These are phyloP conservation scores for Mrakia gelida DNA, from an alignment of 768 basidiomycete genomes.

Conservation along the genomic window DNA sequence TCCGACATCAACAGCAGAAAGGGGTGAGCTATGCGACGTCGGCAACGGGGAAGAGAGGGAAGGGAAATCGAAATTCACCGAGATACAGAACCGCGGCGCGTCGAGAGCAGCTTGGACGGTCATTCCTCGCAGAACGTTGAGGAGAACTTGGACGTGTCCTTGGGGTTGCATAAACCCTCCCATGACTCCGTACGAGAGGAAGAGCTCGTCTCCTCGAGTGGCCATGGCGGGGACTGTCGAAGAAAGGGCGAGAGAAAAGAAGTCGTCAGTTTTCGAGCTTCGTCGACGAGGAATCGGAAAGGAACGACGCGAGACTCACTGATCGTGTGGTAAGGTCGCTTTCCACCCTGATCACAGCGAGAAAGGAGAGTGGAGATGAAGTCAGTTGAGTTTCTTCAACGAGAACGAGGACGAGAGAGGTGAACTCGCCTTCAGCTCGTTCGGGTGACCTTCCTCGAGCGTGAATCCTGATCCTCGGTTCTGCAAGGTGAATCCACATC, in stretches of 20 bases:
- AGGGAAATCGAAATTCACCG: conserved; percentile 38
- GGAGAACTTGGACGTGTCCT: conserved; percentile 89
- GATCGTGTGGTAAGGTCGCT: conserved; percentile 88
- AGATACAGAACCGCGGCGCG: conserved; percentile 94
- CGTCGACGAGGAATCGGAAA: no score
- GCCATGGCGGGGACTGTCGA: conserved; percentile 70
- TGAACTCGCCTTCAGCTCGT: conserved; percentile 61
- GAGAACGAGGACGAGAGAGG: background rate
- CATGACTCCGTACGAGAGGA: conserved; percentile 60
- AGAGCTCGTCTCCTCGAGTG: conserved; percentile 70
- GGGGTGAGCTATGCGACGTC: no score
- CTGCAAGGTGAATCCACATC: conserved; percentile 93
- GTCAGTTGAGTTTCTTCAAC: background rate
- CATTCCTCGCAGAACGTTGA: conserved; percentile 84
- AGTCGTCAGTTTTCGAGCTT: no score
- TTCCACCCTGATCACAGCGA: conserved; percentile 48
- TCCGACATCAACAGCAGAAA: no score
- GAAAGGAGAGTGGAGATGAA: no score
- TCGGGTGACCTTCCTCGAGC: conserved; percentile 75
- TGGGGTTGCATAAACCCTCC: conserved; percentile 75
- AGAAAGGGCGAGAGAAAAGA: background rate
- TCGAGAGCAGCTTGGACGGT: conserved; percentile 86
- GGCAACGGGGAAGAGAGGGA: no score
- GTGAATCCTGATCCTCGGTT: conserved; percentile 85
- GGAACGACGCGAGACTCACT: conserved; percentile 41